phyloP scores from a whole-genome alignment of 2,329 filamentous ascomycete genomes.

The Hymenoscyphus fraxineus region DNA sequence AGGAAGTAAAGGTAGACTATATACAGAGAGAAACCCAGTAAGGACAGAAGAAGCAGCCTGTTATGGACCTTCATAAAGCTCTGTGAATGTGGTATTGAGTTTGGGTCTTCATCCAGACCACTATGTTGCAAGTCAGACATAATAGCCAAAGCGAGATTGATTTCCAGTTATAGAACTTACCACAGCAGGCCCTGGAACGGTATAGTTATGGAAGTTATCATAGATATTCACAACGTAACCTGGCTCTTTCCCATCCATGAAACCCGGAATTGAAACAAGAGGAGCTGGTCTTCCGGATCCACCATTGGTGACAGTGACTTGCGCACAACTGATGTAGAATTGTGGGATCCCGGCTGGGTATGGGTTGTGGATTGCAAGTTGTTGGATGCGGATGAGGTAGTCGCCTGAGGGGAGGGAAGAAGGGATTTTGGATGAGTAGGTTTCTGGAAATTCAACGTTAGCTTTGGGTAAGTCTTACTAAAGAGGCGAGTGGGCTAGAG shows the following conservation, averaged over 20 bases:
- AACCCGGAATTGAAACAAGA: slow-evolving; percentile 31
- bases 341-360: slow-evolving; percentile 30
- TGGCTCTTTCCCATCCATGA: slow-evolving; percentile 23
- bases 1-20: too few relatives aligned
- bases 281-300: slow-evolving; percentile 29
- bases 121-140: neutral
- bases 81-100: too few relatives aligned
- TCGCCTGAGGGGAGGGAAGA: slow-evolving; percentile 28
- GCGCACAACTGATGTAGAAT: slow-evolving; percentile 34
- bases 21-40: too few relatives aligned
- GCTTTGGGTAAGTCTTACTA: neutral
- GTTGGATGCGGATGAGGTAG: slow-evolving; percentile 32
- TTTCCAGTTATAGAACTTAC: neutral
- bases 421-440: slow-evolving; percentile 32
- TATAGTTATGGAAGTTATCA: slow-evolving; percentile 30
- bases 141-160: neutral
- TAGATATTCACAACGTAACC: slow-evolving; percentile 32
- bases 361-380: slow-evolving; percentile 33
- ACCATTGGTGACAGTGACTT: slow-evolving; percentile 30
- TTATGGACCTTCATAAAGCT: too few relatives aligned
- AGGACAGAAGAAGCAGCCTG: too few relatives aligned
- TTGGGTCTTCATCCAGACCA: neutral
- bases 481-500: neutral
- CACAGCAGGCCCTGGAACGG: slow-evolving; percentile 30
- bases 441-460: slow-evolving; percentile 19